Conservation (phyloP, 208 protist genomes). For the Lotmaria passim region DNA sequence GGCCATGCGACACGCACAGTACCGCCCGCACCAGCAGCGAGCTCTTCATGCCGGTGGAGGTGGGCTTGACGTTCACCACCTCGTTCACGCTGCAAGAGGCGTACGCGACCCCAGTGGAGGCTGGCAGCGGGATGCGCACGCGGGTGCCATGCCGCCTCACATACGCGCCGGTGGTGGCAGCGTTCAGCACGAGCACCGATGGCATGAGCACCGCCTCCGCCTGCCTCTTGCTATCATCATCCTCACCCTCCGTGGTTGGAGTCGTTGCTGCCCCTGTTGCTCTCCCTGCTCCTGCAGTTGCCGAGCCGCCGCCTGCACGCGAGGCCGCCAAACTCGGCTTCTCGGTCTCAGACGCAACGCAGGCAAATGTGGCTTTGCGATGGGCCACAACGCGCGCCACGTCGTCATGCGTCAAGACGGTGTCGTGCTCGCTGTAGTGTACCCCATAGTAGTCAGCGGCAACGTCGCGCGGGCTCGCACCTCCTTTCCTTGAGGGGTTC, state of each 20-base stretch:
- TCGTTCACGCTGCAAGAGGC: constrained; percentile 22
- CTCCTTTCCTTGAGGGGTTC: background rate
- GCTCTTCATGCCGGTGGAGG: constrained; percentile 35
- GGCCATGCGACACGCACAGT: constrained; percentile 37
- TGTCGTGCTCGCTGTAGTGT: constrained; percentile 24
- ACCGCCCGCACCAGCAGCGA: constrained; percentile 29
- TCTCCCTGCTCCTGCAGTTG: background rate
- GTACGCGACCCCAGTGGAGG: background rate
- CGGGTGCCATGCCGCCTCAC: constrained; percentile 20
- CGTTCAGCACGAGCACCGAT: constrained; percentile 30
- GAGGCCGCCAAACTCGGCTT: too few species aligned
- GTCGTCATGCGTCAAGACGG: background rate
- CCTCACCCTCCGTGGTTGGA: background rate
- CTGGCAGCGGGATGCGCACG: constrained; percentile 14
- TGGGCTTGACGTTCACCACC: constrained; percentile 33
- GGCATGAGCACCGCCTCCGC: constrained; percentile 26
- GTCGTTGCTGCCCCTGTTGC: background rate
- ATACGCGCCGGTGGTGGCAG: constrained; percentile 11
- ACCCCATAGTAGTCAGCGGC: constrained; percentile 26
- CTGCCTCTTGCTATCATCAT: background rate
- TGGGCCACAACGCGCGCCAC: background rate
- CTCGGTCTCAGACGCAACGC: too few species aligned
- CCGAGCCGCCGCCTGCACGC: too few species aligned
- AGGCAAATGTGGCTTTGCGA: background rate
- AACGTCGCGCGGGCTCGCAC: background rate